These are phyloP conservation scores for Plasmodium gaboni DNA, from an alignment of 169 alveolate genomes.

Conservation along the genomic window DNA sequence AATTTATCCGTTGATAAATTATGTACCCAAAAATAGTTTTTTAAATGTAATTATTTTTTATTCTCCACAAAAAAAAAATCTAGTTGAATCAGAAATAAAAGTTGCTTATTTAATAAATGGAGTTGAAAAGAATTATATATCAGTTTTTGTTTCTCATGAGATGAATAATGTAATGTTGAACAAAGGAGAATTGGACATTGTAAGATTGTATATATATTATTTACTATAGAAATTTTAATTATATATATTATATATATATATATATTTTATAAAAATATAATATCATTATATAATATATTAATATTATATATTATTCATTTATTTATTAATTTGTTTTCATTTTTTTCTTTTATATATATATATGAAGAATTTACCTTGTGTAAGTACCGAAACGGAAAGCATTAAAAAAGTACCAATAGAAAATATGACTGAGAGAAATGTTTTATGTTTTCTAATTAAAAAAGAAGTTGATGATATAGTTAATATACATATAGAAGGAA, in stretches of 20 bases:
- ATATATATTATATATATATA: too few relatives aligned
- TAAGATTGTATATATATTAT: conserved; percentile 9
- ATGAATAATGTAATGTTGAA: conserved; percentile 62
- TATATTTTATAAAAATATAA: too few relatives aligned
- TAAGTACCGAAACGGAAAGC: conserved; percentile 72
- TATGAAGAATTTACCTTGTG: conserved; percentile 52
- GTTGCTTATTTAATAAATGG: conserved; percentile 72
- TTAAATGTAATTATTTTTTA: conserved; percentile 67
- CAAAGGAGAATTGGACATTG: conserved; percentile 47
- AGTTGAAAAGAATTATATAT: conserved; percentile 50
- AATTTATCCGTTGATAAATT: conserved; percentile 48
- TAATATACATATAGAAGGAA: conserved; percentile 48
- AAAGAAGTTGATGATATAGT: conserved; percentile 34
- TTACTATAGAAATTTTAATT: too few relatives aligned
- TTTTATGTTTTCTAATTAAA: conserved; percentile 47
- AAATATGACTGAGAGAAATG: conserved; percentile 70
- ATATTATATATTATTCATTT: too few relatives aligned
- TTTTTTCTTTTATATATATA: neutral
- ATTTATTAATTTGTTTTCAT: conserved; percentile 3
- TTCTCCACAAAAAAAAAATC: conserved; percentile 47
- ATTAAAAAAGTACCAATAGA: conserved; percentile 50
- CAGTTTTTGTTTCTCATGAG: conserved; percentile 71
- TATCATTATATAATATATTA: too few relatives aligned
- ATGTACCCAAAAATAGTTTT: conserved; percentile 61
- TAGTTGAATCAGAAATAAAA: conserved; percentile 52